Percentiles rank a stretch among this genome's conserved stretches.
Evolutionary conservation across 345 rosid species (phyloP).

Genomic region (Balakata baccata): DNA sequence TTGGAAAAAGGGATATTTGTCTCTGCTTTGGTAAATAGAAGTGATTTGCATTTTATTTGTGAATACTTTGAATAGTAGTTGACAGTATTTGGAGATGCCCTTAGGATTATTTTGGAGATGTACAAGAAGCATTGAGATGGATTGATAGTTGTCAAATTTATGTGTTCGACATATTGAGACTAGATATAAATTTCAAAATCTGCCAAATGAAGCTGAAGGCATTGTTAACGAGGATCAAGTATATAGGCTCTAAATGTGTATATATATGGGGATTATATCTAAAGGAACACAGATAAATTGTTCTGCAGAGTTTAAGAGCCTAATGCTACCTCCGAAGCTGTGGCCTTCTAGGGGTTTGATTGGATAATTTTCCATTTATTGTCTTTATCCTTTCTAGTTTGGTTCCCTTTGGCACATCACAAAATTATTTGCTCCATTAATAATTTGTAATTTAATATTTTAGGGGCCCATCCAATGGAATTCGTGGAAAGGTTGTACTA

Average conservation of each 20-base stretch:
- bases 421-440: neutral
- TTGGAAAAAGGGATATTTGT: neutral
- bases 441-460: constrained; percentile 5
- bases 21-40: neutral
- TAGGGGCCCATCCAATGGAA: constrained; percentile 68
- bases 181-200: neutral
- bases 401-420: neutral
- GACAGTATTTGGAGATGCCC: neutral
- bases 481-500: constrained; percentile 63
- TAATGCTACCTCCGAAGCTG: neutral
- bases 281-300: neutral
- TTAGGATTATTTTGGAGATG: neutral
- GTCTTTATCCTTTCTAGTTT: neutral
- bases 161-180: neutral
- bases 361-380: neutral
- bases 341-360: neutral
- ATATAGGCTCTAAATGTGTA: neutral
- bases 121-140: neutral
- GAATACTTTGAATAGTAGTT: neutral
- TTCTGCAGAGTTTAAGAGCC: neutral
- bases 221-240: neutral
- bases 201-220: constrained; percentile 2
- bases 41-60: neutral
- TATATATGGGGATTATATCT: neutral
- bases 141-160: constrained; percentile 2